These are phyloP conservation scores for Davidsoniella australis DNA, from an alignment of 2,329 filamentous ascomycete genomes.

Conservation along the genomic window DNA sequence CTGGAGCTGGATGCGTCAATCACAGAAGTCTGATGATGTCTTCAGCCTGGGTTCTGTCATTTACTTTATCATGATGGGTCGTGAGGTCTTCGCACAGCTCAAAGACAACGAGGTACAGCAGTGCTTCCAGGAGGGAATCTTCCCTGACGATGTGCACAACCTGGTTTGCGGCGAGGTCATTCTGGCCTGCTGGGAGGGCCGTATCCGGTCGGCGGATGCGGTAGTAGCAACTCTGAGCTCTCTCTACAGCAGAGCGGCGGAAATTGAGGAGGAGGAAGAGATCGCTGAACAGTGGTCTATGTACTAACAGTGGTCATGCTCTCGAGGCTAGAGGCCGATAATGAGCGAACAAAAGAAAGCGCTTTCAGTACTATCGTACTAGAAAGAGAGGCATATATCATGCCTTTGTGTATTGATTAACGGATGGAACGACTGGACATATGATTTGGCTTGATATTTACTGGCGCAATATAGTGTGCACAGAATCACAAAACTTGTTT, in stretches of 20 bases:
- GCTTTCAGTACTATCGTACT: constrained; percentile 1
- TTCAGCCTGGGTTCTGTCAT: constrained; percentile 21
- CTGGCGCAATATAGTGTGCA: constrained; percentile 8
- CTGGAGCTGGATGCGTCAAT: constrained; percentile 16
- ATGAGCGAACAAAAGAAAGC: background rate
- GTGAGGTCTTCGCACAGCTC: constrained; percentile 18
- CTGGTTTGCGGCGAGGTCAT: constrained; percentile 18
- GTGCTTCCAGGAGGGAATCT: constrained; percentile 16
- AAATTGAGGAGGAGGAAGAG: constrained; percentile 12
- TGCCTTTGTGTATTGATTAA: constrained; percentile 11
- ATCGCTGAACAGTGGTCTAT: constrained; percentile 13
- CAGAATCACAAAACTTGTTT: constrained; percentile 9
- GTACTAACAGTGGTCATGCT: constrained; percentile 10
- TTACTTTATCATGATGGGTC: constrained; percentile 21
- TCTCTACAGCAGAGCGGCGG: constrained; percentile 11
- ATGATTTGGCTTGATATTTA: constrained; percentile 8
- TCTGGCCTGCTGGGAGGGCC: constrained; percentile 18
- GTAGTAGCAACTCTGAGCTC: constrained; percentile 10
- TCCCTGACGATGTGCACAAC: constrained; percentile 16
- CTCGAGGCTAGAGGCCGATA: background rate
- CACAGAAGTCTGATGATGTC: constrained; percentile 18
- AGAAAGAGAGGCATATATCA: constrained; percentile 1
- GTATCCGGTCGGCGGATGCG: constrained; percentile 10
- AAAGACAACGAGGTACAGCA: constrained; percentile 18
- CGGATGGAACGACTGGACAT: constrained; percentile 11